These are phyloP conservation scores for Globisporangium polare DNA, from an alignment of 352 stramenopile genomes.

Conservation along the genomic window DNA sequence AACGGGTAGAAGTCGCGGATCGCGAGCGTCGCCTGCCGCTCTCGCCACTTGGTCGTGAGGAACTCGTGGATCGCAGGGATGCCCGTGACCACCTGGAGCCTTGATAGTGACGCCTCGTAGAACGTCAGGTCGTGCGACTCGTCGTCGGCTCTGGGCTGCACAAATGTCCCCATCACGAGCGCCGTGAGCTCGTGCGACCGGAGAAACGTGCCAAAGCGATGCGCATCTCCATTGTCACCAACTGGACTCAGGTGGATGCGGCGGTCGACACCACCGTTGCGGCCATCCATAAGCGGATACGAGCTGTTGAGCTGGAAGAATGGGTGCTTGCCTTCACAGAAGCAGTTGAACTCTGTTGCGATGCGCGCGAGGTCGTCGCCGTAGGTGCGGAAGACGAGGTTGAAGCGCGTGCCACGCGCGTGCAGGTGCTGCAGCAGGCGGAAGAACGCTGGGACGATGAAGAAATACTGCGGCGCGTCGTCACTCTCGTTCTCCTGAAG, in stretches of 20 bases:
- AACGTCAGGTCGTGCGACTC: slow-evolving; percentile 21
- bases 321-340: slow-evolving; percentile 64
- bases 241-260: slow-evolving; percentile 35
- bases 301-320: slow-evolving; percentile 32
- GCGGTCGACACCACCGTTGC: slow-evolving; percentile 39
- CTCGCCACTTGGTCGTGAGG: slow-evolving; percentile 43
- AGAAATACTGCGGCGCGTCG: slow-evolving; percentile 36
- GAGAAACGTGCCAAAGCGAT: slow-evolving; percentile 64
- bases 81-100: slow-evolving; percentile 29
- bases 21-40: slow-evolving; percentile 52
- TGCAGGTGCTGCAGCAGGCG: slow-evolving; percentile 50
- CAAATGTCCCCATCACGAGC: slow-evolving; percentile 70
- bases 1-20: slow-evolving; percentile 76
- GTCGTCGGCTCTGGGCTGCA: slow-evolving; percentile 38
- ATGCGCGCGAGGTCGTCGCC: slow-evolving; percentile 66
- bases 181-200: slow-evolving; percentile 41
- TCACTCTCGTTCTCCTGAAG: slow-evolving; percentile 10
- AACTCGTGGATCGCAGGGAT: slow-evolving; percentile 49
- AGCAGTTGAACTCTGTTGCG: slow-evolving; percentile 74
- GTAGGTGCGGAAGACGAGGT: slow-evolving; percentile 76
- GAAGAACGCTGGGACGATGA: slow-evolving; percentile 72
- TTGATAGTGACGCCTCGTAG: slow-evolving; percentile 21
- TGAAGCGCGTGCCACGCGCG: slow-evolving; percentile 40
- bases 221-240: slow-evolving; percentile 1
- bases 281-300: slow-evolving; percentile 49